phyloP scores from a whole-genome alignment of 202 grass and related monocot species.

The Tripidium arundinaceum region DNA sequence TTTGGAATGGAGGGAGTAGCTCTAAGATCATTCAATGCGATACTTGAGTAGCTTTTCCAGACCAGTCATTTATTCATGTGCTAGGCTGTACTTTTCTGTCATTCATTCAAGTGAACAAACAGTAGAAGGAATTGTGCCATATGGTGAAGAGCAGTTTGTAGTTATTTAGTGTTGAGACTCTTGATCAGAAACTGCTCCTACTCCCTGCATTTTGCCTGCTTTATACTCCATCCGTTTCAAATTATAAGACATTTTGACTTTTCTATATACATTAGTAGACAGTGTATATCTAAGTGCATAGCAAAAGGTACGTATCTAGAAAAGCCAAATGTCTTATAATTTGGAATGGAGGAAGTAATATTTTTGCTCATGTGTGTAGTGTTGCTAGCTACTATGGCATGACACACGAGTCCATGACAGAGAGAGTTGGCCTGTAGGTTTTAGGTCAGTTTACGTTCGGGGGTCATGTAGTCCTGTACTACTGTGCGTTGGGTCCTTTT shows the following conservation, averaged over 20 bases:
- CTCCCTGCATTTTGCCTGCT: not conserved
- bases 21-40: not conserved
- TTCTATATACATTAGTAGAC: not conserved
- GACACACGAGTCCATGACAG: not conserved
- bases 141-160: not conserved
- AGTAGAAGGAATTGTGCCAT: slow-evolving; percentile 2
- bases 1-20: not conserved
- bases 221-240: not conserved
- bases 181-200: not conserved
- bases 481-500: not conserved
- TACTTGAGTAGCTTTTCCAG: slow-evolving; percentile 2
- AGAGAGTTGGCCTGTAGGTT: not conserved
- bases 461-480: not conserved
- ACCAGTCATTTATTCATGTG: slow-evolving; percentile 12
- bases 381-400: not conserved
- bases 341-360: not conserved
- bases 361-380: not conserved
- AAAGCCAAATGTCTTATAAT: not conserved
- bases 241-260: not conserved
- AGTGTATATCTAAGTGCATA: not conserved
- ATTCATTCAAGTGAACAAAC: not conserved
- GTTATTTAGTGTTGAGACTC: not conserved
- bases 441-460: not conserved
- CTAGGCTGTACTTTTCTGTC: not conserved
- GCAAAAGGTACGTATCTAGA: too few species aligned